These are phyloP conservation scores for Penicillium glabrum DNA, from an alignment of 2,329 filamentous ascomycete genomes.

Conservation along the genomic window DNA sequence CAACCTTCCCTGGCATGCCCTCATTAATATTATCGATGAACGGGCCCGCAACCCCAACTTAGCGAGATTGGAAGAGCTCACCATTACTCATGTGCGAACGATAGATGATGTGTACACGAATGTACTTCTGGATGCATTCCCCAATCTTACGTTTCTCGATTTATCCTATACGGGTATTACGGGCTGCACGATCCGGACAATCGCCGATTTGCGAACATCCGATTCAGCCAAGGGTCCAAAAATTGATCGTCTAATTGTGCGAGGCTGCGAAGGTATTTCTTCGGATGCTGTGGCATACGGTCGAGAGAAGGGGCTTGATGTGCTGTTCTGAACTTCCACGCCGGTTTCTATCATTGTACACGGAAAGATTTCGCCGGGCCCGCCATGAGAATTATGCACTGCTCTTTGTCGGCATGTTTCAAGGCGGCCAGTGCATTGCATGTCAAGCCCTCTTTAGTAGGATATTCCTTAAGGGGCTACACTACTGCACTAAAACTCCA, in stretches of 20 bases:
- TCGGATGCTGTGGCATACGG: constrained; percentile 37
- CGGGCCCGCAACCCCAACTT: constrained; percentile 5
- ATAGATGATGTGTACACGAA: constrained; percentile 28
- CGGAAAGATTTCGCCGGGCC: neutral
- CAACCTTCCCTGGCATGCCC: constrained; percentile 7
- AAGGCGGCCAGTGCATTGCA: neutral
- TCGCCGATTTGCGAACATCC: constrained; percentile 25
- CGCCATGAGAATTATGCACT: neutral
- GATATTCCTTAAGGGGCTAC: neutral
- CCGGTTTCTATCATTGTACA: neutral
- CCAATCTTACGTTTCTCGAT: constrained; percentile 33
- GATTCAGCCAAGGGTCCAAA: constrained; percentile 7
- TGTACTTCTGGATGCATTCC: constrained; percentile 21
- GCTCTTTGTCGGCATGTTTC: neutral
- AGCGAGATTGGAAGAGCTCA: constrained; percentile 29
- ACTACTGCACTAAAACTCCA: neutral
- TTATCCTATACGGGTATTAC: constrained; percentile 36
- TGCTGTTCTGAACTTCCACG: constrained; percentile 20
- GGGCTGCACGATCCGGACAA: constrained; percentile 33
- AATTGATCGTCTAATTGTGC: constrained; percentile 29
- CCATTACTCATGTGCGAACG: constrained; percentile 24
- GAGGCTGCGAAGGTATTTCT: constrained; percentile 31
- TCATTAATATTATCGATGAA: neutral
- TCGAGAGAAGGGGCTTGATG: constrained; percentile 27
- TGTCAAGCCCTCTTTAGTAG: neutral